phyloP scores from a whole-genome alignment of 2,329 filamentous ascomycete species.

The Grosmannia serpens region DNA sequence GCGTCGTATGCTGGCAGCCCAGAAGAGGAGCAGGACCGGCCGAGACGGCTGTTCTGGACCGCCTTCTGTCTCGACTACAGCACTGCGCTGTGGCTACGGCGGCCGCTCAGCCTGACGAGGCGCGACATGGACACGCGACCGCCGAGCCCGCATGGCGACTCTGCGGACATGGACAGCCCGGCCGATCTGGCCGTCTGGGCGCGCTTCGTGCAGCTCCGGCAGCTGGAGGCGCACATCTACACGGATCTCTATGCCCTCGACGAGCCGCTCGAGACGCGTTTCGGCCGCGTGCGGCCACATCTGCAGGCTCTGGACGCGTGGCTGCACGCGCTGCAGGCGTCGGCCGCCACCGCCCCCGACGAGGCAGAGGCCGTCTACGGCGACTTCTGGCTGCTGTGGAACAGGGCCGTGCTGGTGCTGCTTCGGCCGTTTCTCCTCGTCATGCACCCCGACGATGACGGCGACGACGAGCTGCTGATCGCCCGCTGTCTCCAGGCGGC shows the following conservation, averaged over 20 bases:
- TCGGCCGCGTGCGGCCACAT: constrained; percentile 32
- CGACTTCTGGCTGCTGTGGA: constrained; percentile 36
- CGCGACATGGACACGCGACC: constrained; percentile 29
- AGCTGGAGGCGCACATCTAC: constrained; percentile 36
- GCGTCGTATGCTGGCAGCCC: background rate
- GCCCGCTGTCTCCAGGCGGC: constrained; percentile 28
- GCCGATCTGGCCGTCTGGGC: background rate
- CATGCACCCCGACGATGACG: constrained; percentile 22
- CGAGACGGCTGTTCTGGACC: constrained; percentile 37
- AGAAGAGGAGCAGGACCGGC: background rate
- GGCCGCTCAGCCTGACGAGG: constrained; percentile 37
- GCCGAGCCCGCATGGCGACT: constrained; percentile 11
- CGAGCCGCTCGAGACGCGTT: constrained; percentile 27
- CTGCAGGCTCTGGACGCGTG: constrained; percentile 34
- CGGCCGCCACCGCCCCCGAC: background rate
- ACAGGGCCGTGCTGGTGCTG: constrained; percentile 35
- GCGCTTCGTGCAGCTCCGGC: constrained; percentile 30
- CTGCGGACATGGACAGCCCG: background rate
- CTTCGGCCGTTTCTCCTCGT: constrained; percentile 39
- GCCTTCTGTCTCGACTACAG: constrained; percentile 38
- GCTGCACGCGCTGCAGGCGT: constrained; percentile 9
- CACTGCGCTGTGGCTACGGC: constrained; percentile 36
- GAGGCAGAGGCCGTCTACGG: constrained; percentile 8
- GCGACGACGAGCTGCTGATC: constrained; percentile 27
- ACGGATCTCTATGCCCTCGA: constrained; percentile 38